phyloP scores from a whole-genome alignment of 345 rosid genomes.

The Camelina sativa region DNA sequence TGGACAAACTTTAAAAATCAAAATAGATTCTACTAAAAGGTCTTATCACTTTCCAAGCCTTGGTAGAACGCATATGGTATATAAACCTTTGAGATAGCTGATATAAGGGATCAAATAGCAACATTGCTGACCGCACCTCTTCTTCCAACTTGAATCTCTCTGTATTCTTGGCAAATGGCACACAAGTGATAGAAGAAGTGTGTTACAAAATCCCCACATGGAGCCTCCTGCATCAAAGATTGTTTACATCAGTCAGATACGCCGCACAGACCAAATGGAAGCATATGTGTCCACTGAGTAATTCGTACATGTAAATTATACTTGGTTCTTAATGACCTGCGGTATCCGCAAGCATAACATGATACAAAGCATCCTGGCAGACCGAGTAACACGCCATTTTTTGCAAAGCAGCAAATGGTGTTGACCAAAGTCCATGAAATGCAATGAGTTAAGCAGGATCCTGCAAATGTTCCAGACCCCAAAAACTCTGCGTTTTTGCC shows the following conservation, averaged over 20 bases:
- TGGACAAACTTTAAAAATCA: too few relatives aligned
- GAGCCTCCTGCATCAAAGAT: constrained; percentile 71
- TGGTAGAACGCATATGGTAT: not conserved
- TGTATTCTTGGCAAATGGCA: constrained; percentile 89
- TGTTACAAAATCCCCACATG: constrained; percentile 80
- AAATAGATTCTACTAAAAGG: too few relatives aligned
- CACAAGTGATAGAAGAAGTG: constrained; percentile 92
- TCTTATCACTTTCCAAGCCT: not conserved
- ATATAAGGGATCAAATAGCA: not conserved
- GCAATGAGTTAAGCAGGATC: constrained; percentile 78
- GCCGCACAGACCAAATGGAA: not conserved
- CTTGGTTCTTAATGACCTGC: constrained; percentile 48
- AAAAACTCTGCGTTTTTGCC: constrained; percentile 84
- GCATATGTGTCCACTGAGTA: not conserved
- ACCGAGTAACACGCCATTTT: not conserved
- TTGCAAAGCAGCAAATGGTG: constrained; percentile 61
- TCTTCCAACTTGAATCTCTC: constrained; percentile 74
- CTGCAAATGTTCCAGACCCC: constrained; percentile 87
- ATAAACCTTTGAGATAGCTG: not conserved
- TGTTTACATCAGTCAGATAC: not conserved
- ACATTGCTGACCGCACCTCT: constrained; percentile 59
- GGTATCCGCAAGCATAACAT: constrained; percentile 9
- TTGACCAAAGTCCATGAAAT: constrained; percentile 76
- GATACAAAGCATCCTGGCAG: constrained; percentile 1
- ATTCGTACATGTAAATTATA: constrained; percentile 71